Base-by-base conservation (phyloP, 2,329 filamentous ascomycete species). In the Aspergillus carbonarius region DNA sequence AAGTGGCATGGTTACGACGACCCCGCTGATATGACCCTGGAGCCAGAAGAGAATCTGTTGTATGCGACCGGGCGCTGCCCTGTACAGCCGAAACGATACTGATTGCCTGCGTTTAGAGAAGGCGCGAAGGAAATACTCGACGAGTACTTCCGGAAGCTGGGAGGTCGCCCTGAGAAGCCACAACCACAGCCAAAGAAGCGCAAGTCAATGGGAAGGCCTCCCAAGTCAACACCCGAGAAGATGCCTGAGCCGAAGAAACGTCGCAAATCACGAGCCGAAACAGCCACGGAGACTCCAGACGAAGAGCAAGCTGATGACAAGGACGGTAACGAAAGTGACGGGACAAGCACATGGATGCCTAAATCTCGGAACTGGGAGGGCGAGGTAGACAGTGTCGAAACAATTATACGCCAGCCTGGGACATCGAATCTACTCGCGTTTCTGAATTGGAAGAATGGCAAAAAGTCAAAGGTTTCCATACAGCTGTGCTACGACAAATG, bases 1-100 rank as follows among this genome's bases (percentile, higher is more conserved):
- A 81, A 81, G 64, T 82, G 79, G 79, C 76, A 76, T 60, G 78
- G 77, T 5, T 82, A 79, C 54, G 71, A 77, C 1, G 66, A 76
- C 5, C 70, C 72, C 2, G 62, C 67, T n/a, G 78, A 82, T 48
- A 70, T 74, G 54, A 82, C 79, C 2, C 67, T 74, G 66, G 79
- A 82, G 58, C 78, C 78, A 1, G 78, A 81, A 64, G 73, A 75
- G 6, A 76, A 78, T 48, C 66, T 80, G 4, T 49, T 77, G 73
- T 79, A 72, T 57, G 76, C 48, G 59, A 25, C 13, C 18, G 15
- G 40, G 47, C 17, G 15, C 47, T 20, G 12, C 7, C 17, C 15
- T 25, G 5, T 2, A 15, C 15, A 17, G 9, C 10, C 15, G 32
- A 39, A 18, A 40, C 32, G 42, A 58, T 58, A 62, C 66, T 72